A percentile compares a stretch with the other conserved stretches of the same genome.
phyloP scores from a whole-genome alignment of 116 monocot species.

The Iris pallida region DNA sequence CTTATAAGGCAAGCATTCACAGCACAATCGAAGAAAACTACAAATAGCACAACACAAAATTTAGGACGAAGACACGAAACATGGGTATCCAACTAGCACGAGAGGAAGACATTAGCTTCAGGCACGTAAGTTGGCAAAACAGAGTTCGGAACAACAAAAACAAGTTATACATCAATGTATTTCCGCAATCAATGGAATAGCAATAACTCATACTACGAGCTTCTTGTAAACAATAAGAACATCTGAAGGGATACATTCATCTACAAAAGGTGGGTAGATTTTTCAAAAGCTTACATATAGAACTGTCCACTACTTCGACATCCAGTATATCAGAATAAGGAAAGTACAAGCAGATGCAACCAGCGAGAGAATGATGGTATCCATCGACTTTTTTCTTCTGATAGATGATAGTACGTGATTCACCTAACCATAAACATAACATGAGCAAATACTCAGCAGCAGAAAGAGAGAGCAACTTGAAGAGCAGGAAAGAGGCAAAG shows the following conservation, averaged over 20 bases:
- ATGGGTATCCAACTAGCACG: too few relatives aligned
- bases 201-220: too few relatives aligned
- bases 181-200: too few relatives aligned
- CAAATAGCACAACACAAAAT: too few relatives aligned
- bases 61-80: too few relatives aligned
- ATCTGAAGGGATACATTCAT: background rate
- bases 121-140: too few relatives aligned
- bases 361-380: slow-evolving; percentile 85
- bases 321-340: slow-evolving; percentile 89
- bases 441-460: background rate
- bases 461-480: background rate
- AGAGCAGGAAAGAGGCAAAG: background rate
- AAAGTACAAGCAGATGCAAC: slow-evolving; percentile 94
- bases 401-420: slow-evolving; percentile 78
- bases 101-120: too few relatives aligned
- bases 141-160: too few relatives aligned
- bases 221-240: too few relatives aligned
- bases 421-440: slow-evolving; percentile 36
- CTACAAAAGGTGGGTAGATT: slow-evolving; percentile 4
- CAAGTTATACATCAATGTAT: too few relatives aligned
- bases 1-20: too few relatives aligned
- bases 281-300: background rate
- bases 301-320: slow-evolving; percentile 46
- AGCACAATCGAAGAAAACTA: too few relatives aligned
- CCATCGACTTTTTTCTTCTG: slow-evolving; percentile 88